Evolutionary conservation across 2,329 filamentous ascomycete species (phyloP), one percentile per base, ranked within the genome.

Genomic region (Furcasterigmium furcatum): DNA sequence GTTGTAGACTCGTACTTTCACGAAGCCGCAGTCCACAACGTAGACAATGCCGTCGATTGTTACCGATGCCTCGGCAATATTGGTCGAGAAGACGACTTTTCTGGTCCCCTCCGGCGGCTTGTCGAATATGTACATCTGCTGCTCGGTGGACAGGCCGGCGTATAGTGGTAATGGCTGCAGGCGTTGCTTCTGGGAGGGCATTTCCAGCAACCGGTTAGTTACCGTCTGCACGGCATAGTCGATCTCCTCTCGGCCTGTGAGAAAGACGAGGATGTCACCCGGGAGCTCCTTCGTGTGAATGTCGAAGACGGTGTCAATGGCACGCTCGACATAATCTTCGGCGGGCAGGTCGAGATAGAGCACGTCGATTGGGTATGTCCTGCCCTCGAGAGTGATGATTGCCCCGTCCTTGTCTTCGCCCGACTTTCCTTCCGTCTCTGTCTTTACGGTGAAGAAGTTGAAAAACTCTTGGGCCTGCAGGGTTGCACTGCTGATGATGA

Each of bases 121-220:
- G 56, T 96, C 90, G 61, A 97, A 97, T 34, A 97, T 87, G 53
- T 91, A 91, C 82, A 96, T 92, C 61, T 97, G 94, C 58, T 96
- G 85, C 52, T 96, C 91, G 9, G 87, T 90, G 2, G 90, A 82
- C 6, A 97, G 77, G 3, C 92, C 94, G 5, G 94, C 90, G 61
- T 95, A 97, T 0, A 97, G 76, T 2, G 92, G 91, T 9, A 97
- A 67, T 5, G 87, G 75, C 48, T 88, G 74, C 8, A 95, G 69
- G 19, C 73, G 71, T 50, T 79, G 75, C 10, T 79, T 72, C 4
- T 80, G 70, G 24, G 80, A 35, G 3, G 29, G 29, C 39, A 34
- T 36, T 22, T 55, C 46, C 18, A 47, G 25, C 5, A 55, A 46
- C 22, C 18, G 66, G 52, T 55, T 49, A 6, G 47, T 35, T 25